Evolutionary conservation across 345 rosid genomes (phyloP).

Genomic region (Pistacia vera): DNA sequence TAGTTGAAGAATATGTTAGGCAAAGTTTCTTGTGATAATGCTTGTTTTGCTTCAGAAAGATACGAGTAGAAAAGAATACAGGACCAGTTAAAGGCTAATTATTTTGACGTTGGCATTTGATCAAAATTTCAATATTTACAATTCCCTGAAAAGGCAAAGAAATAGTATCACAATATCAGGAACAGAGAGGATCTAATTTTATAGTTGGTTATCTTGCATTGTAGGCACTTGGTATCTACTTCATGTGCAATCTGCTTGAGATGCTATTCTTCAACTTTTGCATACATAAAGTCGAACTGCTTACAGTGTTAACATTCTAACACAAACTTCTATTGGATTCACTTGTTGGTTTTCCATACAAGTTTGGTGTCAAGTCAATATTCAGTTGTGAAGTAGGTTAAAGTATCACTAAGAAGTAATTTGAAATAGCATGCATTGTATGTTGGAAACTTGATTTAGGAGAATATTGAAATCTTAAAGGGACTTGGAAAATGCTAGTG

Average conservation of each 20-base stretch:
- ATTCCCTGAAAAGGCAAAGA: background rate
- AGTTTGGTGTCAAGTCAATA: background rate
- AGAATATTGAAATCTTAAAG: background rate
- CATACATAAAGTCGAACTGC: background rate
- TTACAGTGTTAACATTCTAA: background rate
- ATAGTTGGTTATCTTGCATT: background rate
- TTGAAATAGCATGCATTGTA: background rate
- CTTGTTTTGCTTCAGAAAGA: background rate
- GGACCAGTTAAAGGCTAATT: background rate
- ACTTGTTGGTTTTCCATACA: background rate
- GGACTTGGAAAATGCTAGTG: background rate
- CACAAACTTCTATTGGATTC: background rate
- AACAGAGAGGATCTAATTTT: background rate
- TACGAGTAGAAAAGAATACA: background rate
- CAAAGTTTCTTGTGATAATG: background rate
- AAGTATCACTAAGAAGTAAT: background rate
- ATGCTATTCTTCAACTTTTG: background rate
- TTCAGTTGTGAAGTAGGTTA: background rate
- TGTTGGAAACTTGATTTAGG: background rate
- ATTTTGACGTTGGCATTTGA: background rate
- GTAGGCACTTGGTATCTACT: background rate
- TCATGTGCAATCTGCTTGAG: background rate
- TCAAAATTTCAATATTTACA: background rate
- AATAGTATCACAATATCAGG: background rate
- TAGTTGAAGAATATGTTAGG: constrained; percentile 7